Base-by-base conservation (phyloP, 345 rosid genomes). In the Syzygium aromaticum region DNA sequence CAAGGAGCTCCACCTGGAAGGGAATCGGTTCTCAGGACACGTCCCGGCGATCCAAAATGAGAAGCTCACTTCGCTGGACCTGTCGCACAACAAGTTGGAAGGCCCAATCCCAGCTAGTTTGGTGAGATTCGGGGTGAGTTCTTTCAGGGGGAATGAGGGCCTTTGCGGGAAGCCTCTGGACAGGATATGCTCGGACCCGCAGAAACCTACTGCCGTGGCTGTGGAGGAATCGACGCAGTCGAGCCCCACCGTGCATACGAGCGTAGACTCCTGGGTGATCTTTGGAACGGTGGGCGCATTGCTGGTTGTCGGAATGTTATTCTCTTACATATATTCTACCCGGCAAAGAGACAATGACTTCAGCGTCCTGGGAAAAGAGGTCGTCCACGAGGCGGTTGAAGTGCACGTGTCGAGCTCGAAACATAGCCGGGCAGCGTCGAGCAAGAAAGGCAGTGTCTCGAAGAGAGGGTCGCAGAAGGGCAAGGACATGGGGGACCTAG, bases 1-100 rank as follows among this genome's bases (percentile, higher is more conserved):
- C 38, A 88, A 52, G 52, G 98, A 95, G 89, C 90, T 96, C 77
- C 96, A 97, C 87, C 90, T 96, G 23, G 96, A 97, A 89, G 85
- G 77, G 10, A 96, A 97, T 87, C 88, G 64, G 5, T 95, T 96
- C 87, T 89, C 98, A 4, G 98, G 99, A 51, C 6, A 53, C 51
- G 91, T 97, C 83, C 99, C 98, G 16, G 82, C 88, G 25, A 51
- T 91, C 84, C 89, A 84, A 63, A 61, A 87, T 1, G 88, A 88
- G 46, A 52, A 90, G 53, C 19, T 93, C 11, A 86, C 77, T 40
- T 88, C 91, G 7, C 22, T 97, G 23, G 92, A 95, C 87, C n/a
- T 96, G 22, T 90, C 98, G 8, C 6, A 84, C 87, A 97, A 97
- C 91, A 51, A 88, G 7, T 92, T 97, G n/a, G 92, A 90, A 90